phyloP scores from a whole-genome alignment of 805 yeast genomes.

The Sporopachydermia lactativora region DNA sequence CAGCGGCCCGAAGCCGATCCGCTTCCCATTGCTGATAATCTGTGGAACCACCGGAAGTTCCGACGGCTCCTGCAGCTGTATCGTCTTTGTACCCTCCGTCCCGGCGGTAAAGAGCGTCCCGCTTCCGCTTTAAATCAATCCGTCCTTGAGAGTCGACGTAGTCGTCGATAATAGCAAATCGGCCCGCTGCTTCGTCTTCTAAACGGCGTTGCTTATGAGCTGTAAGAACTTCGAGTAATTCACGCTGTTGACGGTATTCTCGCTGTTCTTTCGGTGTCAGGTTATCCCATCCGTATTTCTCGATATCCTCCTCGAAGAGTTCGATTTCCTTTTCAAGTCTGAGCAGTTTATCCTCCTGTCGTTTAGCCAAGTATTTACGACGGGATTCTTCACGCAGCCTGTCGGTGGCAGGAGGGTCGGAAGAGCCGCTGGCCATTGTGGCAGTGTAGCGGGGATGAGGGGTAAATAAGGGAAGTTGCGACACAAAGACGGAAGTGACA shows the following conservation, averaged over 20 bases:
- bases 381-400: constrained; percentile 35
- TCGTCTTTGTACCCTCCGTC: constrained; percentile 14
- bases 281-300: constrained; percentile 38
- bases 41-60: no score
- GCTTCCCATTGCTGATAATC: constrained; percentile 35
- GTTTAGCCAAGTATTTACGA: constrained; percentile 29
- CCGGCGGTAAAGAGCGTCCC: constrained; percentile 30
- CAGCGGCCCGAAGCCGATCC: constrained; percentile 27
- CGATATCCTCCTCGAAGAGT: constrained; percentile 34
- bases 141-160: constrained; percentile 36
- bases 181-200: constrained; percentile 18
- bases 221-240: constrained; percentile 29
- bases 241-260: constrained; percentile 38
- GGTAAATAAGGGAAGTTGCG: no score
- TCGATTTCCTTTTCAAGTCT: constrained; percentile 32
- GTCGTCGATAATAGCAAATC: constrained; percentile 36
- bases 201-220: constrained; percentile 25
- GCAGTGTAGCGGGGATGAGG: no score
- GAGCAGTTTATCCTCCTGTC: constrained; percentile 33
- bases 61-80: constrained; percentile 8
- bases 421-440: no score
- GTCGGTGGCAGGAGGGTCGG: no score
- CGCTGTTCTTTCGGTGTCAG: constrained; percentile 33
- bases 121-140: constrained; percentile 40
- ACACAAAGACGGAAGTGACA: no score